These are phyloP conservation scores for Chiua virens DNA, from an alignment of 768 basidiomycete genomes.

Conservation along the genomic window DNA sequence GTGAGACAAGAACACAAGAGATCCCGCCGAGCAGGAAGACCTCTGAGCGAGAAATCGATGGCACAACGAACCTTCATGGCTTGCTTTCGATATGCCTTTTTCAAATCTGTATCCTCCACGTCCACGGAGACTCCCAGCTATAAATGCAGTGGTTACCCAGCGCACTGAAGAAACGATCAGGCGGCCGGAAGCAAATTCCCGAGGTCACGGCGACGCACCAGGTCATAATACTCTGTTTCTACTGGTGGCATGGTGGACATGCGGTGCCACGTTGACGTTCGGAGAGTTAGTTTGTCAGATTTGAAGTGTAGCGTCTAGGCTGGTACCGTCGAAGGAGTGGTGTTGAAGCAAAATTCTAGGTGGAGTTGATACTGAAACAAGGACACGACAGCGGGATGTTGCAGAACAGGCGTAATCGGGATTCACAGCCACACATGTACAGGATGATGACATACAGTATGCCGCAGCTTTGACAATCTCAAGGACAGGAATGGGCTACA, in stretches of 20 bases:
- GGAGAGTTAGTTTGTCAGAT: not conserved
- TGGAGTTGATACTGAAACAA: conserved; percentile 6
- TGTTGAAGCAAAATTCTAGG: not conserved
- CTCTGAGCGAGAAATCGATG: not conserved
- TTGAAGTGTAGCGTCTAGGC: conserved; percentile 4
- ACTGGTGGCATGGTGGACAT: conserved; percentile 70
- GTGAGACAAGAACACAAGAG: not conserved
- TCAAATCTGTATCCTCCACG: conserved; percentile 76
- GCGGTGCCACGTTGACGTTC: not conserved
- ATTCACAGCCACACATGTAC: conserved; percentile 27
- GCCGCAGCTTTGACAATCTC: conserved; percentile 4
- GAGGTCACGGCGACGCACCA: conserved; percentile 47
- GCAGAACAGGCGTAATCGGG: not conserved
- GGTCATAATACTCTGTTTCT: conserved; percentile 86
- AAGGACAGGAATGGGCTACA: conserved; percentile 27
- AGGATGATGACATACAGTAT: conserved; percentile 20
- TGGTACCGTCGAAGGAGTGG: conserved; percentile 4
- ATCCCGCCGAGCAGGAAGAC: not conserved
- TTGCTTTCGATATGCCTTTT: conserved; percentile 93
- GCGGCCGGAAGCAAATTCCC: not conserved
- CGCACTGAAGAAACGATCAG: conserved; percentile 1
- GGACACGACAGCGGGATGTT: not conserved
- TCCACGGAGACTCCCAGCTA: conserved; percentile 74
- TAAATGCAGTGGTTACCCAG: not conserved
- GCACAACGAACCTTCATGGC: conserved; percentile 76